phyloP scores from a whole-genome alignment of 495 filamentous ascomycete species.

The Usnea hakonensis region DNA sequence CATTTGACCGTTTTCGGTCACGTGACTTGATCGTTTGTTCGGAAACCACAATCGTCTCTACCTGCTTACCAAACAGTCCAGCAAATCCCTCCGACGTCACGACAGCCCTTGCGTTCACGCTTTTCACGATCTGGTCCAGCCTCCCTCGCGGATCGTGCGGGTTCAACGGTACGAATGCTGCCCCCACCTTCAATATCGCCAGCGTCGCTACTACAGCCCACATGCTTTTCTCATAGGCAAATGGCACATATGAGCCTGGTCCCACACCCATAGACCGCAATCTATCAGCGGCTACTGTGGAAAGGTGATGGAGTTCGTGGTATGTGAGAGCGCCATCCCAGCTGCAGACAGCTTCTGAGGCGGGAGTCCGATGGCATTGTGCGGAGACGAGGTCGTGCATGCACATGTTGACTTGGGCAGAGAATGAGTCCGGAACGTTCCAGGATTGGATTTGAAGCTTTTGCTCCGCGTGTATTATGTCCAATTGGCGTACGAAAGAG shows the following conservation, averaged over 20 bases:
- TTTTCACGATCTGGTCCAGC: neutral
- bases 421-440: no score
- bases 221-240: conserved; percentile 29
- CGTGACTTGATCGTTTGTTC: neutral
- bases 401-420: no score
- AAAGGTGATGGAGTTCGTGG: no score
- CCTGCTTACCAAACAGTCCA: neutral
- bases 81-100: neutral
- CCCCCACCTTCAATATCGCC: conserved; percentile 32
- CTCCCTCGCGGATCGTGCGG: neutral
- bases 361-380: no score
- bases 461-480: no score
- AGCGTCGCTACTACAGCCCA: conserved; percentile 31
- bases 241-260: conserved; percentile 36
- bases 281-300: neutral
- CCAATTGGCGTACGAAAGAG: no score
- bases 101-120: neutral
- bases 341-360: no score
- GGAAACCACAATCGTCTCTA: neutral
- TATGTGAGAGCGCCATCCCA: no score
- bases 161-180: conserved; percentile 14
- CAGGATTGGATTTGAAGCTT: no score
- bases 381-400: no score
- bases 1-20: neutral
- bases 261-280: conserved; percentile 21